A percentile compares a stretch with the other conserved stretches of the same genome.
phyloP scores from a whole-genome alignment of 352 stramenopile genomes.

The Phytophthora quininea region DNA sequence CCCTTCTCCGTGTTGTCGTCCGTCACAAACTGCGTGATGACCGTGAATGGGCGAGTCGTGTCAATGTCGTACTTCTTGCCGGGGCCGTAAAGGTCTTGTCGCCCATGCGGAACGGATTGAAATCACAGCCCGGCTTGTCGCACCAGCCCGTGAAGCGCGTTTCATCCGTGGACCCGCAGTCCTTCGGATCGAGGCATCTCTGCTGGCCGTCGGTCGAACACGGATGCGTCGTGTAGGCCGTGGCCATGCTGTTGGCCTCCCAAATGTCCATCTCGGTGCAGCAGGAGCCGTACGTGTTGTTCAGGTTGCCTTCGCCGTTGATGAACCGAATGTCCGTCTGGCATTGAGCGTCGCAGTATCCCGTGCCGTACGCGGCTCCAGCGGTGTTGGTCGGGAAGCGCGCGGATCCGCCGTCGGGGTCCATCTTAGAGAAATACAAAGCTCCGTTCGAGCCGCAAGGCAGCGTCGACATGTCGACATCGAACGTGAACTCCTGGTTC shows the following conservation, averaged over 20 bases:
- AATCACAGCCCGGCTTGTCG: conserved; percentile 62
- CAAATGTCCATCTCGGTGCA: conserved; percentile 61
- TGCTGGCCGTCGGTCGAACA: conserved; percentile 30
- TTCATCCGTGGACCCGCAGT: conserved; percentile 36
- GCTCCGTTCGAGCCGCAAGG: conserved; percentile 59
- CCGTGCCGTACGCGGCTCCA: conserved; percentile 53
- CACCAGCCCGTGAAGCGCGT: conserved; percentile 53
- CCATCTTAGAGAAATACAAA: conserved; percentile 55
- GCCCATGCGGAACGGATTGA: conserved; percentile 59
- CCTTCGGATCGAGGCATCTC: conserved; percentile 25
- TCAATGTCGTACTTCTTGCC: conserved; percentile 46
- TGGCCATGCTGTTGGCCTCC: conserved; percentile 48
- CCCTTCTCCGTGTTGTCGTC: conserved; percentile 43
- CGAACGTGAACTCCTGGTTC: conserved; percentile 61
- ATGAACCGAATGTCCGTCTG: conserved; percentile 62
- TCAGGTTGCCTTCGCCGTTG: conserved; percentile 49
- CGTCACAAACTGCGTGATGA: conserved; percentile 69
- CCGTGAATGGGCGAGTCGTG: conserved; percentile 50
- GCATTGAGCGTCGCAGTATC: conserved; percentile 65
- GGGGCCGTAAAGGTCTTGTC: conserved; percentile 51
- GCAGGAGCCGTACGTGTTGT: conserved; percentile 48
- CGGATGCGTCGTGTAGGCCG: conserved; percentile 44
- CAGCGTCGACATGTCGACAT: conserved; percentile 54
- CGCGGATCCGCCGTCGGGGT: conserved; percentile 42
- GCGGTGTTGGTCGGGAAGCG: conserved; percentile 41